Evolutionary conservation across 352 stramenopile genomes (phyloP), one percentile per base, ranked within the genome.

Genomic region (Globisporangium spiculum): DNA sequence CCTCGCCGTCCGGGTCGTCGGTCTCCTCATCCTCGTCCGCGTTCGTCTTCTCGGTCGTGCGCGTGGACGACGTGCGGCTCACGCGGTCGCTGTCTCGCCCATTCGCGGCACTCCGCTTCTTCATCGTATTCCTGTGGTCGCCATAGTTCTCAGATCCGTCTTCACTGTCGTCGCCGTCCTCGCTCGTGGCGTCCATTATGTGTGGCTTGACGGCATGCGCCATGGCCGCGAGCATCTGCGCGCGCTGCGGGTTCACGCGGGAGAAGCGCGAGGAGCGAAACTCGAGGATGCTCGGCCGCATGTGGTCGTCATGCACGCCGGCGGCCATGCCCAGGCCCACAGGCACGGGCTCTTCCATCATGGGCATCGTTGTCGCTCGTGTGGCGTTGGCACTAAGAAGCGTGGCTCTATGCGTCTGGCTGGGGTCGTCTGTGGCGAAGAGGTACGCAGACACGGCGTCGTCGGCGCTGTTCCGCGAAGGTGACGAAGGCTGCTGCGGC

Each of bases 211-310:
- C 61, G 1, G 67, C 63, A 22, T 73, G 46, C 32, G 61, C 76
- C 24, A 83, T 74, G 9, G 71, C 73, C 44, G 74, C 74, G 58
- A 80, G 61, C 14, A 86, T 79, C 54, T 85, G 80, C 14, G 82
- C 77, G 53, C 82, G 76, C 44, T 84, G 80, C 41, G 81, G 67
- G 52, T 81, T 83, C 30, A 80, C 70, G 34, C 78, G 78, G 67
- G 80, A 61, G 63, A 85, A 78, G 16, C 80, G 80, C 52, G 80
- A 81, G 2, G 74, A 71, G 7, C 77, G 72, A 64, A 87, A 89
- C 24, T 79, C 72, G 60, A 87, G 67, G 14, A 89, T 76, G 64
- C 75, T 84, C 3, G 80, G 77, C 4, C 80, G 77, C 52, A 76
- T 36, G 4, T 68, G 18, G 30, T 74, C 65, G 7, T 80, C 75